A percentile compares a stretch with the other conserved stretches of the same genome.
Evolutionary conservation across 2,329 filamentous ascomycete species (phyloP).

Genomic region (Cylindrodendrum hubeiense): DNA sequence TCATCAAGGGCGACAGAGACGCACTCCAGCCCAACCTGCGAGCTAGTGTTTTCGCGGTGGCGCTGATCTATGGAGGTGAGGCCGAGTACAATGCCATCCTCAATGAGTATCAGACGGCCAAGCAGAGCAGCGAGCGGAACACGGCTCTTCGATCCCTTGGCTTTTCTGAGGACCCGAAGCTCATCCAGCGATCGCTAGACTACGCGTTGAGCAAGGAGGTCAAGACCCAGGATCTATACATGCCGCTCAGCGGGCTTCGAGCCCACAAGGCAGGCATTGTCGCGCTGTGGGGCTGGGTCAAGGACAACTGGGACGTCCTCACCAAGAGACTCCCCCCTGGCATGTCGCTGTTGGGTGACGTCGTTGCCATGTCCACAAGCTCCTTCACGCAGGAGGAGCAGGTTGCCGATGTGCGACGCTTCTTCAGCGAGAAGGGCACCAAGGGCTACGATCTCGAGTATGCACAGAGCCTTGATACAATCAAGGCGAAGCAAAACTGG

Average conservation of each 20-base stretch:
- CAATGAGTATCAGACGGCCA: conserved; percentile 53
- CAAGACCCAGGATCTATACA: conserved; percentile 95
- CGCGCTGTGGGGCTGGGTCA: conserved; percentile 86
- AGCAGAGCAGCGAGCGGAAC: conserved; percentile 89
- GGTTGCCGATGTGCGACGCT: conserved; percentile 79
- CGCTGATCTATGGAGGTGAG: conserved; percentile 84
- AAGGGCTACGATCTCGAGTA: conserved; percentile 88
- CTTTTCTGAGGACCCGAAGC: conserved; percentile 79
- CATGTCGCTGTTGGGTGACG: conserved; percentile 85
- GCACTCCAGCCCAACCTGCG: conserved; percentile 95
- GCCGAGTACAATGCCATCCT: conserved; percentile 51
- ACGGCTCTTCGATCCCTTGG: conserved; percentile 88
- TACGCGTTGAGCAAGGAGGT: conserved; percentile 84
- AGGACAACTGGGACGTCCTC: conserved; percentile 88
- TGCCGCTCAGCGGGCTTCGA: conserved; percentile 84
- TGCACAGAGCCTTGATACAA: conserved; percentile 88
- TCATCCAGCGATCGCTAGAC: conserved; percentile 84
- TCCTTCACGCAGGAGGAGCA: conserved; percentile 85
- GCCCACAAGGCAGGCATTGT: conserved; percentile 82
- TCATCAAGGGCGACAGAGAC: conserved; percentile 79
- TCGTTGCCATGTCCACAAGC: conserved; percentile 85
- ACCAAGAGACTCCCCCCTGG: conserved; percentile 86
- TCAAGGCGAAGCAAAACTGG: conserved; percentile 80
- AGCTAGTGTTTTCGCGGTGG: conserved; percentile 87
- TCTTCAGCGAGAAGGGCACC: conserved; percentile 86